Evolutionary conservation across 2,329 filamentous ascomycete species (phyloP), one percentile per base, ranked within the genome.

Genomic region (Tolypocladium endophyticum): DNA sequence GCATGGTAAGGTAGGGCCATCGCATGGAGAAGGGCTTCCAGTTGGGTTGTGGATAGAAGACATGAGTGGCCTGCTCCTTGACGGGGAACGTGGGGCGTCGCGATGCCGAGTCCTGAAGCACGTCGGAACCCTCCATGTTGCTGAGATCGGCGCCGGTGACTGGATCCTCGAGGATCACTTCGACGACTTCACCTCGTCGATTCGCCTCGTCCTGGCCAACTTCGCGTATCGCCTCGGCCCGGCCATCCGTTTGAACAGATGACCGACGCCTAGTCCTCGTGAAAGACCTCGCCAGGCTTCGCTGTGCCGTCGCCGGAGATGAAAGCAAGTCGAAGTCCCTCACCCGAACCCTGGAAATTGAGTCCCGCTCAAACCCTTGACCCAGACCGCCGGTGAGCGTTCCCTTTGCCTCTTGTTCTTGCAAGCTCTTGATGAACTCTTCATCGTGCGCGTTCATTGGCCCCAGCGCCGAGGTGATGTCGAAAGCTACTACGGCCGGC

Each of bases 11-110:
- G 64, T 86, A 88, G 0, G 82, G 82, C 77, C 81, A 82, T 36
- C 81, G 76, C 83, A 88, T 87, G 0, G 81, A 80, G 61, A 86
- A 81, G 0, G 85, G 86, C 67, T 84, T 86, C 86, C 85, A 88
- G 69, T 88, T 81, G 2, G 84, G 82, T 60, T 83, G 81, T 0
- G 84, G 84, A 62, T 84, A 86, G 64, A 85, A 85, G 0, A 84
- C 71, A 59, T 83, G 74, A 0, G 76, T 76, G 23, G 58, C 54
- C 59, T 74, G 70, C 20, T 72, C 68, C 43, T 70, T 71, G n/a
- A 65, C 64, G 4, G 73, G 70, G 52, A 76, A 73, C 1, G 73
- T 76, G 18, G 74, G 72, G 28, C 70, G 73, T 6, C 73, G 74
- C 62, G 70, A 71, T 12, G 69, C 66, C 53, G 69, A 65, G 6